phyloP scores from a whole-genome alignment of 345 rosid genomes.

The Populus tremula region DNA sequence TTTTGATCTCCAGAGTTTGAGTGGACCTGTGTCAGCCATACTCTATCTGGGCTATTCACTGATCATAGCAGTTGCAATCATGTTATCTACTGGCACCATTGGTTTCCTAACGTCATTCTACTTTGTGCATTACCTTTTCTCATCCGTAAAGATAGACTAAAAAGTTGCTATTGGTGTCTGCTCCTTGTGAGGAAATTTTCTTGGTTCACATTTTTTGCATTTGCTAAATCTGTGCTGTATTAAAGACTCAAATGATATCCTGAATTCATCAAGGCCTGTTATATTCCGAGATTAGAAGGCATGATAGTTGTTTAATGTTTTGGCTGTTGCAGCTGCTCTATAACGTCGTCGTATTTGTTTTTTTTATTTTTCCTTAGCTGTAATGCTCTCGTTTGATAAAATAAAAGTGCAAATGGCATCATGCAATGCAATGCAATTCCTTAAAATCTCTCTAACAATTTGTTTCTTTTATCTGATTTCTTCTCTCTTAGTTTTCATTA shows the following conservation, averaged over 20 bases:
- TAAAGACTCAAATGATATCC: conserved; percentile 7
- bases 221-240: conserved; percentile 12
- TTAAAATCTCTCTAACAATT: background rate
- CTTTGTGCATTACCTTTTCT: conserved; percentile 81
- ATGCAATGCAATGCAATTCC: background rate
- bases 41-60: conserved; percentile 76
- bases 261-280: conserved; percentile 10
- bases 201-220: conserved; percentile 12
- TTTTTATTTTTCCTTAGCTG: conserved; percentile 2
- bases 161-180: background rate
- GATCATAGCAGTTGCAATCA: conserved; percentile 72
- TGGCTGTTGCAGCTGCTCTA: conserved; percentile 10
- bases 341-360: conserved; percentile 11
- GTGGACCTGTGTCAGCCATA: conserved; percentile 72
- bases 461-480: background rate
- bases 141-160: conserved; percentile 78
- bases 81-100: conserved; percentile 75
- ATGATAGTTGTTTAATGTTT: conserved; percentile 13
- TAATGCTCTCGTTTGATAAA: background rate
- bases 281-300: conserved; percentile 17
- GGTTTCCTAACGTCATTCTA: conserved; percentile 76
- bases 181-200: conserved; percentile 10
- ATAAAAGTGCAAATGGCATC: conserved; percentile 5
- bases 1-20: conserved; percentile 71
- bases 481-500: background rate